A percentile compares a stretch with the other conserved stretches of the same genome.
These are phyloP conservation scores for Sugiyamaella americana DNA, from an alignment of 805 yeast genomes.

Conservation along the genomic window DNA sequence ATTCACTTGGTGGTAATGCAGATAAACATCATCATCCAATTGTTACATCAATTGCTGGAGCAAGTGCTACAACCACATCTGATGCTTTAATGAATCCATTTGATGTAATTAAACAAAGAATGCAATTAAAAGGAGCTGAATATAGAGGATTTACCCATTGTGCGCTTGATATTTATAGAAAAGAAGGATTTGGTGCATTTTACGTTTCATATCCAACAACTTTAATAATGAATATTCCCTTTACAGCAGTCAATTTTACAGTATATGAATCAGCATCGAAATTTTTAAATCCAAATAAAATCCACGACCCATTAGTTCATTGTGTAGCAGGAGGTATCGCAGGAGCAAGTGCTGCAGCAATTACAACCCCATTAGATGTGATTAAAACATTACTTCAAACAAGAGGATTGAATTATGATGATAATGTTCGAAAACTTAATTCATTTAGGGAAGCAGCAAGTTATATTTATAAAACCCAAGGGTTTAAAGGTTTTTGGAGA, in stretches of 20 bases:
- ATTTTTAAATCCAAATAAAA: conserved; percentile 63
- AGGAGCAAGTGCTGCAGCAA: conserved; percentile 92
- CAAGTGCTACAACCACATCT: conserved; percentile 84
- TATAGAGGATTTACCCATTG: conserved; percentile 25
- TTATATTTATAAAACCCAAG: conserved; percentile 46
- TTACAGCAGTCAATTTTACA: conserved; percentile 90
- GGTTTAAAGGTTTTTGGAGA: conserved; percentile 60
- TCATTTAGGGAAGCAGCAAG: conserved; percentile 67
- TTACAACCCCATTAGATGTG: conserved; percentile 92
- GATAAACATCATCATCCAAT: conserved; percentile 61
- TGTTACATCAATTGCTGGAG: conserved; percentile 82
- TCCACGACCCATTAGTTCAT: conserved; percentile 84
- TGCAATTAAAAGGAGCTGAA: conserved; percentile 51
- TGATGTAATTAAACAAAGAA: conserved; percentile 90
- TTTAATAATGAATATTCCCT: conserved; percentile 83
- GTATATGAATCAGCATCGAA: conserved; percentile 82
- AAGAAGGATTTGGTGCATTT: conserved; percentile 59
- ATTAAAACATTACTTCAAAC: conserved; percentile 89
- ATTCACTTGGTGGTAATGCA: conserved; percentile 43
- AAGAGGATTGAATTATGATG: conserved; percentile 36
- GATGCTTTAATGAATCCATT: conserved; percentile 98
- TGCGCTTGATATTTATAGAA: conserved; percentile 26
- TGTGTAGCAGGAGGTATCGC: conserved; percentile 91
- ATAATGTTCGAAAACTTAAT: conserved; percentile 45
- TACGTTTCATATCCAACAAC: conserved; percentile 94